phyloP scores from a whole-genome alignment of 768 basidiomycete genomes.

The Nidularia pulvinata region DNA sequence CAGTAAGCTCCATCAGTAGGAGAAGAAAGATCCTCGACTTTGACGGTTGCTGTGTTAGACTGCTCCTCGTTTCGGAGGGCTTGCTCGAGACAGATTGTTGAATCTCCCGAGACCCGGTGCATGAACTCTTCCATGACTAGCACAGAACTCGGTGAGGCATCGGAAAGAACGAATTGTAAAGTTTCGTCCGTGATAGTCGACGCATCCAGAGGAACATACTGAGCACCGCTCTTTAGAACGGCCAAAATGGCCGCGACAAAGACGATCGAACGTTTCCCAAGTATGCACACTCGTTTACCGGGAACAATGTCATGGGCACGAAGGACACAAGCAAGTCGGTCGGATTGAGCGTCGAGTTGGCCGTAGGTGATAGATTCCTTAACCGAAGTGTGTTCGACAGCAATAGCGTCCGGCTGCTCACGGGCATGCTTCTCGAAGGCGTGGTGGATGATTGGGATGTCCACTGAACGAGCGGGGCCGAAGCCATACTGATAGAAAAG shows the following conservation, averaged over 20 bases:
- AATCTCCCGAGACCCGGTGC: slow-evolving; percentile 2
- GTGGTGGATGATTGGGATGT: slow-evolving; percentile 21
- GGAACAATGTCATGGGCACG: slow-evolving; percentile 33
- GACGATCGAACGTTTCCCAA: slow-evolving; percentile 40
- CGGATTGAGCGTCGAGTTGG: slow-evolving; percentile 24
- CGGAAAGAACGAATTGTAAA: slow-evolving; percentile 34
- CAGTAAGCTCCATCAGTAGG: slow-evolving; percentile 30
- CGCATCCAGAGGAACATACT: slow-evolving; percentile 49
- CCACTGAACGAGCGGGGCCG: slow-evolving; percentile 12
- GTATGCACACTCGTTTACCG: slow-evolving; percentile 41
- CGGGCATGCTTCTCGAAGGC: slow-evolving; percentile 19
- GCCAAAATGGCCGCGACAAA: slow-evolving; percentile 44
- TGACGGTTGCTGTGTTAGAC: slow-evolving; percentile 8
- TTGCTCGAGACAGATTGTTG: slow-evolving; percentile 12
- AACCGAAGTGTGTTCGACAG: slow-evolving; percentile 17
- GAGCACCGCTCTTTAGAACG: slow-evolving; percentile 41
- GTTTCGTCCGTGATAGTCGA: slow-evolving; percentile 43
- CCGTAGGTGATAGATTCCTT: slow-evolving; percentile 23
- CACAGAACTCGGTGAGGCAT: slow-evolving; percentile 31
- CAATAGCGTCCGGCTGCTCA: slow-evolving; percentile 17
- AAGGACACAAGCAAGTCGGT: slow-evolving; percentile 27
- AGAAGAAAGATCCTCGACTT: slow-evolving; percentile 14
- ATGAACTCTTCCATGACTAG: slow-evolving; percentile 32
- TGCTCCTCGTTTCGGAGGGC: slow-evolving; percentile 11
- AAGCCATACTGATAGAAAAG: slow-evolving; percentile 19